Evolutionary conservation across 768 basidiomycete species (phyloP).

Genomic region (Rhodotorula kratochvilovae): DNA sequence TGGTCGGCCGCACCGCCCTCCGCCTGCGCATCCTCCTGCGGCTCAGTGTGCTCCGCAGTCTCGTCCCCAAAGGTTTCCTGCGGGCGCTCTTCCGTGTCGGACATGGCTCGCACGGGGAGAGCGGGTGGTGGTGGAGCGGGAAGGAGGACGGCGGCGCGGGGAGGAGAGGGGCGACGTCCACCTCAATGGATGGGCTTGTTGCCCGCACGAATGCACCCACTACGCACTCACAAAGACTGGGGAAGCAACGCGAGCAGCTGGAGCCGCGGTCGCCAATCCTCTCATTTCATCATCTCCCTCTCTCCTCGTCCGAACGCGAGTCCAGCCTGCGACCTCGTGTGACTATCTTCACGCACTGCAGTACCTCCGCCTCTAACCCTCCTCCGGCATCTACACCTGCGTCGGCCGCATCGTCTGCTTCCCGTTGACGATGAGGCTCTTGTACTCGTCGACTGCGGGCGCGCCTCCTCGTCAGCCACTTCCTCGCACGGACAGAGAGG

Average conservation of each 20-base stretch:
- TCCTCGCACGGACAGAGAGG: background rate
- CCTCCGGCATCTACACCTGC: background rate
- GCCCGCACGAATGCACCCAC: no score
- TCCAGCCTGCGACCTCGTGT: no score
- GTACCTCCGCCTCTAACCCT: background rate
- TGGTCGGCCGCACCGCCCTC: background rate
- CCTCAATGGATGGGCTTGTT: no score
- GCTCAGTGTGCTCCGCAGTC: background rate
- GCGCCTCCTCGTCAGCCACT: background rate
- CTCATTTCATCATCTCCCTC: no score
- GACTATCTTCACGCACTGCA: background rate
- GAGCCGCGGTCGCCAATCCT: no score
- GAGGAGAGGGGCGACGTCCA: background rate
- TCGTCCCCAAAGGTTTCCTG: background rate
- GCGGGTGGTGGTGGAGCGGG: background rate
- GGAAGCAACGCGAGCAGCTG: no score
- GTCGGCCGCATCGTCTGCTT: conserved; percentile 34
- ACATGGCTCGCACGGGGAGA: background rate
- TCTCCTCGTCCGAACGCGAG: no score
- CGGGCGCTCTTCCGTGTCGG: conserved; percentile 5
- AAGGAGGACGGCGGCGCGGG: background rate
- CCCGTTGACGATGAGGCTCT: conserved; percentile 38
- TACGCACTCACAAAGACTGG: no score
- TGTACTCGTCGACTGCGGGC: conserved; percentile 29
- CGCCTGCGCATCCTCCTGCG: background rate